Evolutionary conservation across 164 flowering plant genomes (phyloP).

Genomic region (Amborella trichopoda): DNA sequence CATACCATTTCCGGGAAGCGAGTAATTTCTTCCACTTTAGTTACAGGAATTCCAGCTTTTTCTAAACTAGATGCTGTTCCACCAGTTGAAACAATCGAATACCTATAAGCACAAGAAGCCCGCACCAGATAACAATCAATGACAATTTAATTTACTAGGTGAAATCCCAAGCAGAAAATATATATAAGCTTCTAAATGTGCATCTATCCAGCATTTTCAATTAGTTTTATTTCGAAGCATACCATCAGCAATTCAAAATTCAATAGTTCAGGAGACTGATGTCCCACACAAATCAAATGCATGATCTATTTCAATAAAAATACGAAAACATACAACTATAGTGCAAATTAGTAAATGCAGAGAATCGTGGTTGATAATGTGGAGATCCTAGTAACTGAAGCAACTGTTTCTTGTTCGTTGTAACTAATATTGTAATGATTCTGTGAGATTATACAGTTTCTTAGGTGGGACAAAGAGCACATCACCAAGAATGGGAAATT

Average conservation of each 20-base stretch:
- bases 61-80: slow-evolving; percentile 89
- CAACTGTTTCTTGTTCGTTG: no score
- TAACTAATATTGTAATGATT: no score
- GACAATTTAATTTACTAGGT: not conserved
- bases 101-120: slow-evolving; percentile 23
- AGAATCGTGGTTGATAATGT: no score
- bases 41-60: slow-evolving; percentile 69
- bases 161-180: not conserved
- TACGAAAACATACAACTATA: no score
- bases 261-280: not conserved
- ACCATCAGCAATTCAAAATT: not conserved
- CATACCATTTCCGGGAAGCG: slow-evolving; percentile 89
- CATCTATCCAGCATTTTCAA: not conserved
- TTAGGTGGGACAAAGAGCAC: no score
- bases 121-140: not conserved
- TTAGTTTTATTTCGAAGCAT: not conserved
- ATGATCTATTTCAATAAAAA: no score
- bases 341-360: no score
- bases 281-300: not conserved
- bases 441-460: no score
- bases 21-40: slow-evolving; percentile 88
- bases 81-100: slow-evolving; percentile 92
- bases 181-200: not conserved
- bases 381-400: no score
- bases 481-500: no score